Percentiles rank a stretch among this genome's conserved stretches.
Evolutionary conservation across 495 filamentous ascomycete genomes (phyloP).

Genomic region (Sporormia fimetaria): DNA sequence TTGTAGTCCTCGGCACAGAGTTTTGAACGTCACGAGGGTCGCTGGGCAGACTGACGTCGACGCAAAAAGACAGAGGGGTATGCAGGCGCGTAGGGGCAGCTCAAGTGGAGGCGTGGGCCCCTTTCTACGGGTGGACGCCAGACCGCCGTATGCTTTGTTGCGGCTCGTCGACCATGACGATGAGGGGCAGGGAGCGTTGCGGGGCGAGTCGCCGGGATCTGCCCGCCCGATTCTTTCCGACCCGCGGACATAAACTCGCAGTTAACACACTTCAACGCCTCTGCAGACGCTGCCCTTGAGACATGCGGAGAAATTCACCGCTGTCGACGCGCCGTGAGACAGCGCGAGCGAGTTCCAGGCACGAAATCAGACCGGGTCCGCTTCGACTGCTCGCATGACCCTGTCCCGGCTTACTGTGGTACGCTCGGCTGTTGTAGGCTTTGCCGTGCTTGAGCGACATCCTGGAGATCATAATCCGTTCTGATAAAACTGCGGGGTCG

Average conservation of each 20-base stretch:
- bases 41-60: constrained; percentile 3
- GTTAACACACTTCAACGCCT: too few relatives aligned
- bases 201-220: constrained; percentile 12
- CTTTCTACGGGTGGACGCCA: constrained; percentile 4
- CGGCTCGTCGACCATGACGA: constrained; percentile 26
- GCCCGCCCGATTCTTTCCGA: constrained; percentile 24
- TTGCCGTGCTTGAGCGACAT: too few relatives aligned
- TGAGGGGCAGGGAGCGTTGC: constrained; percentile 12
- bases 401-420: too few relatives aligned
- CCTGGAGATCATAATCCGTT: too few relatives aligned
- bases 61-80: constrained; percentile 3
- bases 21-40: constrained; percentile 19
- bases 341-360: too few relatives aligned
- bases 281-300: too few relatives aligned
- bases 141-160: constrained; percentile 19
- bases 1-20: constrained; percentile 25
- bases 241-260: constrained; percentile 7
- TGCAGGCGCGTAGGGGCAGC: not conserved
- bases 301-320: too few relatives aligned
- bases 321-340: too few relatives aligned
- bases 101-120: constrained; percentile 2
- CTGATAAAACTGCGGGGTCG: too few relatives aligned
- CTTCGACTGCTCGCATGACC: too few relatives aligned
- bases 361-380: too few relatives aligned
- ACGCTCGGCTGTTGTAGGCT: too few relatives aligned